Evolutionary conservation across 768 basidiomycete genomes (phyloP), one percentile per base, ranked within the genome.

Genomic region (Mrakia blollopis): DNA sequence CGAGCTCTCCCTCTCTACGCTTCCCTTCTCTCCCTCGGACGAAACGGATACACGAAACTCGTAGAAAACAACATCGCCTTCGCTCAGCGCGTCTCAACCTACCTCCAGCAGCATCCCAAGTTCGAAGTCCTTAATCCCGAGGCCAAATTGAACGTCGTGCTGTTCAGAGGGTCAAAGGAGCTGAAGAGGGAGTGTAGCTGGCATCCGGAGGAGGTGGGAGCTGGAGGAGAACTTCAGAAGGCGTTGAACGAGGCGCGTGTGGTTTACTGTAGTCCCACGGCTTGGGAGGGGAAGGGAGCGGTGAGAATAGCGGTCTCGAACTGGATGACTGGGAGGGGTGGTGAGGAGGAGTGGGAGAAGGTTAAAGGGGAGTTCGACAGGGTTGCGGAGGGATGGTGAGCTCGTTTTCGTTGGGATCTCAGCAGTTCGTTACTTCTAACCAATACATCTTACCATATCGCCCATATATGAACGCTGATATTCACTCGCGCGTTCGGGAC

Each of bases 281-380:
- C 62, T 0, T 85, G 85, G 85, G 81, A 81, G 30, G 84, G 84
- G 1, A 52, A 80, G 30, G 80, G 81, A 11, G 85, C 85, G 7
- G 82, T 85, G 1, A 75, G 86, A 78, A 73, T 86, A 37, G 86
- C 86, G 0, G 85, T 86, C 5, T 82, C 82, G 47, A 85, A 84
- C 67, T 83, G 83, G 83, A 71, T 63, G 80, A 83, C 83, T 14
- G 81, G 78, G 62, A 30, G 0, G 3, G 72, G 74, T 18, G 79
- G 65, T 21, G 77, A 79, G 72, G 72, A 72, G 23, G 83, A 83
- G 63, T 80, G 79, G 50, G 81, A 81, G 47, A 79, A 80, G 30
- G 79, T 83, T 18, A 76, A 67, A 8, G 44, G 39, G 35, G 77
- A 72, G 50, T 61, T 79, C 39, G 67, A 67, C 7, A 47, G 67